Evolutionary conservation across 179 eudicot species (phyloP), one percentile per base, ranked within the genome.

Genomic region (Drosera spatulata): DNA sequence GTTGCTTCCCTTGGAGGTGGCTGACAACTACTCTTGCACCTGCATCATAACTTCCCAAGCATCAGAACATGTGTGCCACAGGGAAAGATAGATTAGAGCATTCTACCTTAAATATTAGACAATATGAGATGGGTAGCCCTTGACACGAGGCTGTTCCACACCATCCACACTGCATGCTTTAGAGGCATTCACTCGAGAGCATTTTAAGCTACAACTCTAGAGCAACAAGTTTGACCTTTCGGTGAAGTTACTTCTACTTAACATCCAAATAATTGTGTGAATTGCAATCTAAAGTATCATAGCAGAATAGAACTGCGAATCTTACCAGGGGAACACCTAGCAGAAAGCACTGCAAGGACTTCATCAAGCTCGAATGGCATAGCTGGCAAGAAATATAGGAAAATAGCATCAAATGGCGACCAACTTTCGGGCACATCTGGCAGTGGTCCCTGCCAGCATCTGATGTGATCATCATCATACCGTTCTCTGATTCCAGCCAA

Each of bases 381-480:
- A 55, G 78, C 93, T 44, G 99, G 95, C 62, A 93, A 73, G 73
- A 81, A 89, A 63, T 80, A 86, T 7, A 93, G 80, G 71, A 80
- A 89, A 58, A 90, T 93, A 61, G 82, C 88, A 73, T 93, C 97
- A 65, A 93, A 84, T 60, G 89, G 79, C 47, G 81, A 74, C 97
- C 96, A 93, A 56, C 77, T 83, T 61, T 82, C 86, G 46, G 99
- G 95, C 10, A 82, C 79, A 62, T 65, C 69, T 11, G 79, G 66
- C 67, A 93, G 52, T 64, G 79, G 93, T 48, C 99, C 99, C 75
- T 89, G 95, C 99, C 97, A 93, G 69, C 97, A 93, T 69, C 74
- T 82, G 48, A 93, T 22, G 33, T 22, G 33, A 22, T 22, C 88
- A 22, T 67, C 63, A 65, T 93, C 99, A 57, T 89, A 71, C 71